A percentile compares a stretch with the other conserved stretches of the same genome.
These are phyloP conservation scores for Chalaropsis ovoidea DNA, from an alignment of 2,329 filamentous ascomycete genomes.

Conservation along the genomic window DNA sequence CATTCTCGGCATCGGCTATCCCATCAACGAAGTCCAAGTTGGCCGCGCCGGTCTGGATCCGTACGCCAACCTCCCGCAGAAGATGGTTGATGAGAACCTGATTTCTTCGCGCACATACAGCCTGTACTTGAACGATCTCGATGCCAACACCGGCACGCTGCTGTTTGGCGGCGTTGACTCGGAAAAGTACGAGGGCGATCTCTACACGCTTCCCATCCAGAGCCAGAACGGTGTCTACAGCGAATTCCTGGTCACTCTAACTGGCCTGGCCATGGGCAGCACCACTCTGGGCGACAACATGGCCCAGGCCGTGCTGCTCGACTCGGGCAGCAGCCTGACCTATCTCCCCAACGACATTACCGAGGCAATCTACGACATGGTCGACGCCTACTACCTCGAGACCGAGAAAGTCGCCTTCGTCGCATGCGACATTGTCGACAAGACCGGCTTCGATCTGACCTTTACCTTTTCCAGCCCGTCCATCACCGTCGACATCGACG, in stretches of 20 bases:
- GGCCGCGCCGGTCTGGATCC: conserved; percentile 42
- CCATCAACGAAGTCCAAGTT: conserved; percentile 65
- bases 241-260: conserved; percentile 62
- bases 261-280: conserved; percentile 42
- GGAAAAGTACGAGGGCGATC: conserved; percentile 50
- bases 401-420: conserved; percentile 49
- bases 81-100: conserved; percentile 49
- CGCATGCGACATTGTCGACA: conserved; percentile 43
- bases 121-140: conserved; percentile 64
- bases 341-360: conserved; percentile 53
- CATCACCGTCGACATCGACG: conserved; percentile 48
- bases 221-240: conserved; percentile 41
- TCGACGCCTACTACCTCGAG: conserved; percentile 50
- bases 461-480: conserved; percentile 41
- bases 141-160: conserved; percentile 54
- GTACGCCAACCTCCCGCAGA: conserved; percentile 61
- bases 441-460: conserved; percentile 38
- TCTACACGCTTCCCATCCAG: conserved; percentile 60
- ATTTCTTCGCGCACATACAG: conserved; percentile 62
- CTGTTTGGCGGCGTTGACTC: conserved; percentile 67
- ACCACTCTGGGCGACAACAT: conserved; percentile 38
- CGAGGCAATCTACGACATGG: conserved; percentile 45
- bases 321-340: conserved; percentile 58
- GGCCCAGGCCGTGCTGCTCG: conserved; percentile 55
- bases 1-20: conserved; percentile 78